phyloP scores from a whole-genome alignment of 257 asterid species.

The Salvia splendens region DNA sequence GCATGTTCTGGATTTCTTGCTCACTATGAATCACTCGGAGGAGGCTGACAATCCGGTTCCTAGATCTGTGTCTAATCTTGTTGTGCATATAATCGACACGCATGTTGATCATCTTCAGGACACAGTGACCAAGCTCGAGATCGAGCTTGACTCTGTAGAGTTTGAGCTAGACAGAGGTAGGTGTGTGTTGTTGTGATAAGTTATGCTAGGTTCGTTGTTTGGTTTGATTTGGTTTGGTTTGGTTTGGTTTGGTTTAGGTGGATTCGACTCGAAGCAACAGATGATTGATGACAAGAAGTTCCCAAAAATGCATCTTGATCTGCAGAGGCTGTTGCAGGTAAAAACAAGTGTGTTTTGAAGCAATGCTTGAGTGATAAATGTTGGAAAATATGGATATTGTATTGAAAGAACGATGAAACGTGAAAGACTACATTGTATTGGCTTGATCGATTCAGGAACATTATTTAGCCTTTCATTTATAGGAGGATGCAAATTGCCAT shows the following conservation, averaged over 20 bases:
- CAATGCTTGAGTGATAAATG: neutral
- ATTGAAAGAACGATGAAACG: too few relatives aligned
- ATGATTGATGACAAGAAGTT: conserved; percentile 84
- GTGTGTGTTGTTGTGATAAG: neutral
- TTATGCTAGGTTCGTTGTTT: neutral
- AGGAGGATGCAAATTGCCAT: too few relatives aligned
- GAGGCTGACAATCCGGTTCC: conserved; percentile 98
- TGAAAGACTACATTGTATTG: too few relatives aligned
- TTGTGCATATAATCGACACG: conserved; percentile 84
- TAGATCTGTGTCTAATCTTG: conserved; percentile 75
- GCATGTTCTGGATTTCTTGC: conserved; percentile 71
- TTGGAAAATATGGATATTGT: too few relatives aligned
- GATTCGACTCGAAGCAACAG: conserved; percentile 79
- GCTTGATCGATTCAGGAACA: too few relatives aligned
- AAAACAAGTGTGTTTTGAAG: conserved; percentile 8
- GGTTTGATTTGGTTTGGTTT: neutral
- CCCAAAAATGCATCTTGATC: conserved; percentile 86
- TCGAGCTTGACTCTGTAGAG: conserved; percentile 82
- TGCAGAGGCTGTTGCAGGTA: conserved; percentile 94
- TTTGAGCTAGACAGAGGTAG: conserved; percentile 87
- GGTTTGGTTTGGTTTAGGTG: conserved; percentile 52
- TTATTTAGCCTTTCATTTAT: too few relatives aligned
- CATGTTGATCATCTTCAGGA: conserved; percentile 98
- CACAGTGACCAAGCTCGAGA: conserved; percentile 81
- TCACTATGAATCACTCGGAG: conserved; percentile 94